Evolutionary conservation across 2,329 filamentous ascomycete species (phyloP), one percentile per base, ranked within the genome.

Genomic region (Trichoderma breve): DNA sequence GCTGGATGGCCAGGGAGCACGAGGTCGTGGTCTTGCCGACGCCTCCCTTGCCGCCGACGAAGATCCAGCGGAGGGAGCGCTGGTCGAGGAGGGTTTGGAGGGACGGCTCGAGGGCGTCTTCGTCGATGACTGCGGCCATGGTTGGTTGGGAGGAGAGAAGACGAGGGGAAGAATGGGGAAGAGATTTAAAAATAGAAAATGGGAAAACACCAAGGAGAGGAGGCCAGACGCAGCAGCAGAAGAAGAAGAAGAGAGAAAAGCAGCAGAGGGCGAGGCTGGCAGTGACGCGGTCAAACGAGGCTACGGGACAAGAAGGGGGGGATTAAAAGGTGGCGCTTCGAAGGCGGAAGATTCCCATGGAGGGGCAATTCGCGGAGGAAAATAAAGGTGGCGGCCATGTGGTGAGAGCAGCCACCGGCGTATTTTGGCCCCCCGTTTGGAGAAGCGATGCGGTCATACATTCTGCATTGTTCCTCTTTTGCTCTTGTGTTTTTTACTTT

Each of bases 21-120:
- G 95, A 98, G 18, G 96, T 99, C n/a, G 96, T 99, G 32, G 96
- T 99, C 87, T 99, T 99, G 82, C 96, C 96, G 60, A 99, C 96
- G 81, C 96, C 96, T 79, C 96, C 96, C 85, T 99, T 99, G 76
- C 96, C 96, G 79, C 96, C 96, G 73, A 99, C 96, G 79, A 99
- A 99, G 84, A 99, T 97, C 96, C 96, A 99, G 81, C 96, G 93
- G 71, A 99, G 91, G 39, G 93, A 92, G 83, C 94, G 94, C 83
- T 99, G 96, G 86, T 97, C 94, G 78, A 99, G 90, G 80, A 99
- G 94, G 75, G 93, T 93, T 85, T 98, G 93, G 79, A 99, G 93
- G 67, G 93, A 94, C 62, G 96, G 95, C 85, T 97, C 95, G 85
- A 98, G 91, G 77, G 89, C 86, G 80, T 94, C 92, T 79, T 92